A percentile compares a stretch with the other conserved stretches of the same genome.
Evolutionary conservation across 2,329 filamentous ascomycete species (phyloP).

Genomic region (Coniella vitis): DNA sequence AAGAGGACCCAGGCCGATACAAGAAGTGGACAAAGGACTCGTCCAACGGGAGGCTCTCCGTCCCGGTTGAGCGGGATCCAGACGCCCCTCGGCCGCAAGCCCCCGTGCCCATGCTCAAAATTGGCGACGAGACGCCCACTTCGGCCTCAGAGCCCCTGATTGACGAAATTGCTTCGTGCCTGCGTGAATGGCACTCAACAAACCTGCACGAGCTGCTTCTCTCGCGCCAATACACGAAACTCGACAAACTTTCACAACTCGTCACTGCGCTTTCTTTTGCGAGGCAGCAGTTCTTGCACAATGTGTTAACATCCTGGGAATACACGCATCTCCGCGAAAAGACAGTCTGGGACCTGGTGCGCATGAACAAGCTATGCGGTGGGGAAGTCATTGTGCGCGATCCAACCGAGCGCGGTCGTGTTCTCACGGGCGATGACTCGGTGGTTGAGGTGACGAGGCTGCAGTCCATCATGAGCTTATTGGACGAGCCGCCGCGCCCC

Average conservation of each 20-base stretch:
- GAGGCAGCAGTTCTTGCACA: constrained; percentile 84
- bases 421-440: constrained; percentile 87
- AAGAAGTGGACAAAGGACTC: constrained; percentile 25
- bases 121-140: constrained; percentile 92
- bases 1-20: constrained; percentile 16
- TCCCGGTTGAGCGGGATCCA: constrained; percentile 53
- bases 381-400: constrained; percentile 94
- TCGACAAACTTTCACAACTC: constrained; percentile 76
- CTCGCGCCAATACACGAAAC: constrained; percentile 68
- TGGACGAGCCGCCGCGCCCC: constrained; percentile 71
- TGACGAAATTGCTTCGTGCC: constrained; percentile 93
- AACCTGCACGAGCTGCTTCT: constrained; percentile 90
- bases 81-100: constrained; percentile 72
- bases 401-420: constrained; percentile 71
- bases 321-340: constrained; percentile 74
- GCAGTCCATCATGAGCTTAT: constrained; percentile 91
- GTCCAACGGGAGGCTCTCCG: constrained; percentile 35
- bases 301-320: constrained; percentile 84
- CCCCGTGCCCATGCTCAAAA: constrained; percentile 93
- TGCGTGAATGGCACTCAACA: constrained; percentile 97
- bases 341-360: constrained; percentile 92
- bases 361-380: constrained; percentile 87
- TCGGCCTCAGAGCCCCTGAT: constrained; percentile 85
- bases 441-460: constrained; percentile 84
- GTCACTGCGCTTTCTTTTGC: constrained; percentile 79